A percentile compares a stretch with the other conserved stretches of the same genome.
phyloP scores from a whole-genome alignment of 176 grass and related monocot species.

The Secale cereale region DNA sequence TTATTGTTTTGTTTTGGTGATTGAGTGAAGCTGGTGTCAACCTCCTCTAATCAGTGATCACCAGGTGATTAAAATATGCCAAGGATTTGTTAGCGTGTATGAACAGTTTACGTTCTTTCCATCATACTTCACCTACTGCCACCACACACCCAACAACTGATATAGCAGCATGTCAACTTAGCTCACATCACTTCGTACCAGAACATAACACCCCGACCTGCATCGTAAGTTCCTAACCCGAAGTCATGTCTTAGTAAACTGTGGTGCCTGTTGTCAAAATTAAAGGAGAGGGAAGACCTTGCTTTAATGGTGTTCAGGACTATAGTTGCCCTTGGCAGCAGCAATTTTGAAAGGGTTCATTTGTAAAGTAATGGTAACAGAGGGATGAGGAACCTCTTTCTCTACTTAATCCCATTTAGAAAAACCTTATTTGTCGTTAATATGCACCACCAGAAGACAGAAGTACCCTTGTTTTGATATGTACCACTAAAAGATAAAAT shows the following conservation, averaged over 20 bases:
- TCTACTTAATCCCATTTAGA: not conserved
- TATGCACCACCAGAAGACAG: not conserved
- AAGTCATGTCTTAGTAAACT: not conserved
- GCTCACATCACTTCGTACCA: not conserved
- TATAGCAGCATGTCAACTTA: not conserved
- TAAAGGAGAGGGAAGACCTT: not conserved
- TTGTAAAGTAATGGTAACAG: not conserved
- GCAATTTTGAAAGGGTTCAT: not conserved
- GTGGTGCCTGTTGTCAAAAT: not conserved
- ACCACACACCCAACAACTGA: not conserved
- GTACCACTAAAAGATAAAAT: not conserved
- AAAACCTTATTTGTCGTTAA: not conserved
- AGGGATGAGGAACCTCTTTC: not conserved
- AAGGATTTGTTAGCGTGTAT: not conserved
- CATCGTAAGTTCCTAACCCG: not conserved
- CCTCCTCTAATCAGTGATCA: not conserved
- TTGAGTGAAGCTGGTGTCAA: constrained; percentile 5
- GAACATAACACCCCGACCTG: not conserved
- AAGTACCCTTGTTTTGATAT: not conserved
- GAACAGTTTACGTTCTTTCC: not conserved
- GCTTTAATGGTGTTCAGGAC: not conserved
- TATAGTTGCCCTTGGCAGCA: not conserved
- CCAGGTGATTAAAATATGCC: not conserved
- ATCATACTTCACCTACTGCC: not conserved
- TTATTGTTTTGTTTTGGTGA: constrained; percentile 3